Evolutionary conservation across 2,329 filamentous ascomycete species (phyloP), one percentile per base, ranked within the genome.

Genomic region (Tetracladium maxilliforme): DNA sequence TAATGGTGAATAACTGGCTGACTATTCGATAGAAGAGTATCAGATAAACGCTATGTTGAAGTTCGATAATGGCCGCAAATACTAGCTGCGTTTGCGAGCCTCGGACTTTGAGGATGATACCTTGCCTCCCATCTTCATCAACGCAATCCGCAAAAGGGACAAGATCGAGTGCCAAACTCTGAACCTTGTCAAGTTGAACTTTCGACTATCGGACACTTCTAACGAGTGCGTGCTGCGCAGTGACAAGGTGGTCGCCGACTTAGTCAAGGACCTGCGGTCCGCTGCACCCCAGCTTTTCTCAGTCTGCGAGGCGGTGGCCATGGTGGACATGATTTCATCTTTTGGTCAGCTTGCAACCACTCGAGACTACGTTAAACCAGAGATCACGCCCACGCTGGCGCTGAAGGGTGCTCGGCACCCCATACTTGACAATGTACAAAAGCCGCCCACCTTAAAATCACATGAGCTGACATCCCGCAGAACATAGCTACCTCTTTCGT

Each of bases 91-190:
- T 6, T 49, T 94, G 5, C 55, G 59, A 10, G 54, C 58, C 5
- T 55, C 49, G 3, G 73, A 86, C 22, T 60, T 84, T 9, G 70
- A 78, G 15, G 56, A 66, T 10, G 54, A 56, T 4, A 32, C 43
- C 1, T 44, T 86, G 2, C 79, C 81, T 0, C 58, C 70, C 2
- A 44, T 77, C 3, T 76, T 95, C 33, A 78, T 92, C 45, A 94
- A 95, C 34, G 56, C 67, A 1, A 68, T 75, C 34, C 61, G 63
- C 21, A 83, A 73, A 39, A 83, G 76, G 40, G 70, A 70, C n/a
- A 64, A 62, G 28, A 63, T 92, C 16, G 83, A 95, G 45, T 95
- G 84, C 37, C 82, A 92, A 39, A 95, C 90, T 0, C 46, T 95
- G 7, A 66, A 76, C 27, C 60, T 98, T 8, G 64, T 93, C 33